These are phyloP conservation scores for Colletotrichum filicis DNA, from an alignment of 2,329 filamentous ascomycete species.

Conservation along the genomic window DNA sequence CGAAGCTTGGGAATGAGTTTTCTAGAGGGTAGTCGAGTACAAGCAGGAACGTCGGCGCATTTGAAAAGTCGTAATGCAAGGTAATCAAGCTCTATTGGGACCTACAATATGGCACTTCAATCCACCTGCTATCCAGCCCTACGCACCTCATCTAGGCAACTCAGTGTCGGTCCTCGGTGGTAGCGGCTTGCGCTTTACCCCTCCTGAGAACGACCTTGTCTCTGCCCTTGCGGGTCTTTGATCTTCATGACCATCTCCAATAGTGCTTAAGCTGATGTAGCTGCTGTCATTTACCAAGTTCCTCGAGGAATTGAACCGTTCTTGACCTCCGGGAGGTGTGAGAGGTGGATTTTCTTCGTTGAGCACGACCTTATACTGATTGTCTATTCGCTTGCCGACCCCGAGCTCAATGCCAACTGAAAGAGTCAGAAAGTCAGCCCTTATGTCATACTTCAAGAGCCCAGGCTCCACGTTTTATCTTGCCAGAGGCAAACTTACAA, in stretches of 20 bases:
- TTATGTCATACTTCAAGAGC: not conserved
- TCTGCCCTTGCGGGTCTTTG: not conserved
- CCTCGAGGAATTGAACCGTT: not conserved
- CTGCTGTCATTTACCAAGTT: not conserved
- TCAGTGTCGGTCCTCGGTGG: not conserved
- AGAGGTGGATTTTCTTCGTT: not conserved
- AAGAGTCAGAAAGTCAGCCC: not conserved
- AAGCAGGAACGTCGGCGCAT: too few species aligned
- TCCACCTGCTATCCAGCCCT: too few species aligned
- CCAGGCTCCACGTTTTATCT: not conserved
- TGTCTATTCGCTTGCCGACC: slow-evolving; percentile 1
- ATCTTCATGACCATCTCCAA: not conserved
- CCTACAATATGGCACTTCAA: too few species aligned
- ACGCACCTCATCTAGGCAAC: not conserved
- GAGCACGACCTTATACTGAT: slow-evolving; percentile 1
- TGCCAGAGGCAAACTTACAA: slow-evolving; percentile 31
- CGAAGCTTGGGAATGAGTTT: not conserved
- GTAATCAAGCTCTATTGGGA: too few species aligned
- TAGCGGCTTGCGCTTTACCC: not conserved
- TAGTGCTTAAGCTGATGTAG: not conserved
- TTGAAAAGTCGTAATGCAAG: too few species aligned
- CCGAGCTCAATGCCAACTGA: slow-evolving; percentile 9
- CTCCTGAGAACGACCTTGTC: not conserved
- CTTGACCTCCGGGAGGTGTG: not conserved
- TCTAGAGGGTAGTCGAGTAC: too few species aligned